Base-by-base conservation (phyloP, 352 stramenopile species). In the Pythium chondricola region DNA sequence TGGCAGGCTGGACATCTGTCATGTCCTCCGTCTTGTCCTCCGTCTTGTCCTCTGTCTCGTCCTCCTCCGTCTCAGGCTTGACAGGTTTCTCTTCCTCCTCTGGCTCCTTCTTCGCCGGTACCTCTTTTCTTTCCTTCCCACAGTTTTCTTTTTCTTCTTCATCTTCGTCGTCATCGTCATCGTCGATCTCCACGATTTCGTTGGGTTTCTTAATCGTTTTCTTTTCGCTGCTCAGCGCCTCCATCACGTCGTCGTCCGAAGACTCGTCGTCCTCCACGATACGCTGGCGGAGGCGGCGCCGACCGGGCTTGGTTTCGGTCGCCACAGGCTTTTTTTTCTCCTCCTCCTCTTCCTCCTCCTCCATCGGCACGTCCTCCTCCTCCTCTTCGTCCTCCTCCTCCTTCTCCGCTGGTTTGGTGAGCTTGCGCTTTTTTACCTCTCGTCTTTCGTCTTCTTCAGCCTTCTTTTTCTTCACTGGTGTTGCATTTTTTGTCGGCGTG, bases 211-310 rank as follows among this genome's bases (percentile, higher is more conserved):
- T 48, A 40, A 67, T 70, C 40, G 18, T 56, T 3, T 18, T 32
- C 2, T 18, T 17, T 16, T 60, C 17, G 22, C 27, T 62, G 29
- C 32, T 77, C 54, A 53, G 65, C 27, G 30, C 76, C 67, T 20
- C 62, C 72, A 14, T 81, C 2, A 43, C 74, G 0, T 75, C 63
- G 18, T 83, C 39, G 11, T 55, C 69, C 31, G 49, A 57, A 14
- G 26, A 57, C 16, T 85, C 63, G 10, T 67, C 67, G 10, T 83
- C 67, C n/a, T 70, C 59, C n/a, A 79, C 64, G 5, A 85, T 52
- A 1, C 73, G 67, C 62, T 86, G 75, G 6, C 75, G 73, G 4
- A 89, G 55, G 48, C 78, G 73, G 45, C 75, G 62, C 9, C 78
- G 73, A 21, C 74, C 75, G 58, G 61, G 38, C 33, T 59, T 50